These are phyloP conservation scores for Salpingoeca rosetta DNA, from an alignment of 78 protist species.

Conservation along the genomic window DNA sequence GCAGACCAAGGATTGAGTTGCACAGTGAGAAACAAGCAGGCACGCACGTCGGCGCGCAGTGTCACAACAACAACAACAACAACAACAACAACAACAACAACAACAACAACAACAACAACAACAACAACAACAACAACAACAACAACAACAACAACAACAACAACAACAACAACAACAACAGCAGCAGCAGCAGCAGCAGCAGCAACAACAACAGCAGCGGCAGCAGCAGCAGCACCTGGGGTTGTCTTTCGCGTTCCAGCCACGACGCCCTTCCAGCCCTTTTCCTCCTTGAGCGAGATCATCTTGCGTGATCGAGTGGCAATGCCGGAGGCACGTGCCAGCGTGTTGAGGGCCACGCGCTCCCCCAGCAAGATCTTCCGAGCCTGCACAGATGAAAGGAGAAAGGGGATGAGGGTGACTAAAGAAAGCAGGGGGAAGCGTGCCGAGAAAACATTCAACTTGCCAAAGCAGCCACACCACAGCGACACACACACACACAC, in stretches of 20 bases:
- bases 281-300: background rate
- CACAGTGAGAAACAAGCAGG: too few species aligned
- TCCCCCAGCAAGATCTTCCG: slow-evolving; percentile 74
- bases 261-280: slow-evolving; percentile 22
- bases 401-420: too few species aligned
- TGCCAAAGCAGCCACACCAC: too few species aligned
- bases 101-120: background rate
- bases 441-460: too few species aligned
- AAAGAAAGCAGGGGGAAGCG: too few species aligned
- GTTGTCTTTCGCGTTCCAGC: slow-evolving; percentile 93
- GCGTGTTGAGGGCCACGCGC: slow-evolving; percentile 72
- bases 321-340: slow-evolving; percentile 70
- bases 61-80: background rate
- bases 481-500: too few species aligned
- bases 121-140: background rate
- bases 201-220: background rate
- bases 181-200: background rate
- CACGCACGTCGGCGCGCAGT: too few species aligned
- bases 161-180: background rate
- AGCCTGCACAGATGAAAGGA: slow-evolving; percentile 58
- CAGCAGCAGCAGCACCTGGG: slow-evolving; percentile 45
- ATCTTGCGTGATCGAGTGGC: slow-evolving; percentile 45
- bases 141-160: background rate
- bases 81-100: background rate
- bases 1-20: too few species aligned